These are phyloP conservation scores for Thuidium tamariscinum DNA, from an alignment of 225 moss, liverwort and hornwort genomes.

Conservation along the genomic window DNA sequence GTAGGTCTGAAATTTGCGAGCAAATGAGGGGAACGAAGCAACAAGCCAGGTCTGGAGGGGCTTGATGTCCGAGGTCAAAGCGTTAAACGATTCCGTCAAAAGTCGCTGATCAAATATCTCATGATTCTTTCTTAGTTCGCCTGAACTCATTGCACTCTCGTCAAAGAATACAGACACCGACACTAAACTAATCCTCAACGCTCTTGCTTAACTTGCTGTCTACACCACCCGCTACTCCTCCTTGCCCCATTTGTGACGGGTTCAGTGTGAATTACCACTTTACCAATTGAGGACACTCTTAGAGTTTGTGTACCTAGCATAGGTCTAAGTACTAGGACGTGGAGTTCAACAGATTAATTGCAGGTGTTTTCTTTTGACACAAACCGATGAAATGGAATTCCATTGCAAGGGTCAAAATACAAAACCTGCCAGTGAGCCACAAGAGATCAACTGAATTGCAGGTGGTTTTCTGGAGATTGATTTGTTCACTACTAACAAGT, in stretches of 20 bases:
- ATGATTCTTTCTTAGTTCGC: too few species aligned
- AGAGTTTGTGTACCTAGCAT: neutral
- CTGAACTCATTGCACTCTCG: neutral
- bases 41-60: too few species aligned
- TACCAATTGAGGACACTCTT: neutral
- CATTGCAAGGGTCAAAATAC: too few species aligned
- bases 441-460: neutral
- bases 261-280: neutral
- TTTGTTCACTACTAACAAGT: neutral
- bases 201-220: neutral
- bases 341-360: too few species aligned
- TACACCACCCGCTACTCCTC: neutral
- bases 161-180: neutral
- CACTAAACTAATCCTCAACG: neutral
- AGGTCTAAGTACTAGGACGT: neutral
- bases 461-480: neutral
- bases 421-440: too few species aligned
- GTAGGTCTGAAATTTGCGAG: too few species aligned
- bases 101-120: neutral
- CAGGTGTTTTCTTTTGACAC: too few species aligned
- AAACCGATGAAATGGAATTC: too few species aligned
- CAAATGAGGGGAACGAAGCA: too few species aligned
- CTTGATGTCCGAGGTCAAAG: too few species aligned
- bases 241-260: neutral
- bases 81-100: neutral